Evolutionary conservation across 257 asterid genomes (phyloP), one percentile per base, ranked within the genome.

Genomic region (Gardenia jasminoides): DNA sequence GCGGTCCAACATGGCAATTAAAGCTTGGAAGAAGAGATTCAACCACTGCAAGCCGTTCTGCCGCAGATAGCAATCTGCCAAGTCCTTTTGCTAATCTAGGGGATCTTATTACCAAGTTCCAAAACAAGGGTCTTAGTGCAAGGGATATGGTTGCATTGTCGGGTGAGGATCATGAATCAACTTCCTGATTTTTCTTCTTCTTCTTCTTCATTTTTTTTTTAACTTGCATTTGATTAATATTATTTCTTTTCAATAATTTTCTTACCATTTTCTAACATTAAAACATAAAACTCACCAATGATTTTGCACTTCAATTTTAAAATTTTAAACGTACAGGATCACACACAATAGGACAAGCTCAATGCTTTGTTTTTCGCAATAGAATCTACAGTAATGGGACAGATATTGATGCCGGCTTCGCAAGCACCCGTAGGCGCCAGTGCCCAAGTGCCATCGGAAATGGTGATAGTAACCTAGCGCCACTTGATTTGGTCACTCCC

Each of bases 11-110:
- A 65, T 86, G 84, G 87, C 70, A 30, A 7, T 86, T 83, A 54
- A 78, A 83, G 64, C 84, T 82, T 41, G 85, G 88, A 64, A 83
- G 86, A 75, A 83, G 84, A 75, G 86, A 86, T 41, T 81, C 89
- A 24, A 83, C 86, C 30, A 79, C 76, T 1, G 87, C 89, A 24
- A 86, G 76, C 66, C 81, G 71, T 1, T 22, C 73, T 30, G 52
- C 47, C 24, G 87, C 87, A 19, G 31, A 79, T 56, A 47, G 26
- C 7, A 80, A 79, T 74, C 79, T 83, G 71, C 87, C 87, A 7
- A 41, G 64, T 22, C 75, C 83, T 47, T 79, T 79, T 56, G 62
- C 26, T 9, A 22, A 26, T 26, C 79, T 81, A 5, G 26, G 9
- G 3, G 61, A 33, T 0, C 79, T 85, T 50, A 78, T 83, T 54